phyloP scores from a whole-genome alignment of 371 early-diverging fungal species.

The Dichotomocladium elegans region DNA sequence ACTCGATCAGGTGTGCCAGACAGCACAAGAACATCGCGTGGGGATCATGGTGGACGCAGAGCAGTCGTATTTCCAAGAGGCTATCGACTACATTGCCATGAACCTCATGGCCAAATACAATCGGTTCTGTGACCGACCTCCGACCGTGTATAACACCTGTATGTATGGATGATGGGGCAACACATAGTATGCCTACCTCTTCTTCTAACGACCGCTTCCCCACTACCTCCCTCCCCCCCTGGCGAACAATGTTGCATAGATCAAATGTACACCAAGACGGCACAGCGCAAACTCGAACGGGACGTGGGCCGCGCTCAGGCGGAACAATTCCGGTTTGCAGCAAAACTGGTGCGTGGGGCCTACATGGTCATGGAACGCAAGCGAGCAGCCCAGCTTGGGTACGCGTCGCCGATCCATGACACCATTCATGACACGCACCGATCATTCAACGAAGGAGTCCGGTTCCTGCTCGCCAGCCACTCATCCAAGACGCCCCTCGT shows the following conservation, averaged over 20 bases:
- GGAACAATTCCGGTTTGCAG: conserved; percentile 72
- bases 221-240: no score
- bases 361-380: conserved; percentile 87
- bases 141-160: conserved; percentile 85
- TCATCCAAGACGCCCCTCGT: conserved; percentile 49
- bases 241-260: no score
- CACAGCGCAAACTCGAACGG: conserved; percentile 55
- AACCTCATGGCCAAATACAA: conserved; percentile 68
- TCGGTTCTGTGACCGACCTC: conserved; percentile 39
- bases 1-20: conserved; percentile 58
- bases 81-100: conserved; percentile 82
- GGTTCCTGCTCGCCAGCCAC: conserved; percentile 63
- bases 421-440: conserved; percentile 81
- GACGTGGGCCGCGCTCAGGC: conserved; percentile 68
- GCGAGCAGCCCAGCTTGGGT: conserved; percentile 66
- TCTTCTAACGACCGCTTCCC: no score
- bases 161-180: conserved; percentile 12
- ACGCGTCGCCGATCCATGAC: conserved; percentile 81
- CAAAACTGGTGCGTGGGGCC: conserved; percentile 91
- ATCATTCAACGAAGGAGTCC: conserved; percentile 79
- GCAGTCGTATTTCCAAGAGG: conserved; percentile 88
- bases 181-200: no score
- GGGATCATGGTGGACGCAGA: conserved; percentile 92
- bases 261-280: conserved; percentile 90
- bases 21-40: conserved; percentile 61